Conservation (phyloP, 1,284 basidiomycete genomes). For the Testicularia cyperi region DNA sequence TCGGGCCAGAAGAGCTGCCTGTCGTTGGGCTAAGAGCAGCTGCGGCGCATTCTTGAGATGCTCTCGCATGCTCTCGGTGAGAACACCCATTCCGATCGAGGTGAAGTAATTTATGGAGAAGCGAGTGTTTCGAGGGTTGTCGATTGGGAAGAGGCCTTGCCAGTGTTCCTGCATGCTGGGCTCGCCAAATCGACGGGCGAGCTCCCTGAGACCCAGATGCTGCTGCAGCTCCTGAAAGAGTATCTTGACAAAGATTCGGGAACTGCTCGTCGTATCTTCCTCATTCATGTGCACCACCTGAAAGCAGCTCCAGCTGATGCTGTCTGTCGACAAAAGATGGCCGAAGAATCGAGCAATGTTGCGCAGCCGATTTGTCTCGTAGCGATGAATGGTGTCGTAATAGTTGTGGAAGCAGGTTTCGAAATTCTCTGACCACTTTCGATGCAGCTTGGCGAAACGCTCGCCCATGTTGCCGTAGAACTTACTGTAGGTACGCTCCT, state of each 20-base stretch:
- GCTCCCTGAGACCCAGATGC: constrained; percentile 77
- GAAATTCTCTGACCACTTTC: constrained; percentile 85
- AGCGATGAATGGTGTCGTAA: constrained; percentile 95
- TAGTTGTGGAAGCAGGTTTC: constrained; percentile 86
- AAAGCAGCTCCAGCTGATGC: constrained; percentile 84
- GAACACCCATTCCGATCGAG: constrained; percentile 81
- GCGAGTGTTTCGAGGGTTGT: constrained; percentile 92
- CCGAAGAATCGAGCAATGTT: constrained; percentile 98
- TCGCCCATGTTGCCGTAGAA: constrained; percentile 97
- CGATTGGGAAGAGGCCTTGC: constrained; percentile 86
- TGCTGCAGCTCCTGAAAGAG: constrained; percentile 92
- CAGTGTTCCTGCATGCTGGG: constrained; percentile 69
- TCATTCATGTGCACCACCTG: constrained; percentile 89
- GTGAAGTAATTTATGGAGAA: constrained; percentile 96
- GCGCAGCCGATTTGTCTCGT: constrained; percentile 94
- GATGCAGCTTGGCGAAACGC: constrained; percentile 92
- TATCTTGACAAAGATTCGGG: constrained; percentile 97
- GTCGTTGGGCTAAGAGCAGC: constrained; percentile 86
- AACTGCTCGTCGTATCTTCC: constrained; percentile 93
- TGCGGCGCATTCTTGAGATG: constrained; percentile 92
- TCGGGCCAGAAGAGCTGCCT: constrained; percentile 60
- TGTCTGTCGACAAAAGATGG: constrained; percentile 73
- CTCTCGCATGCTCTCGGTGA: constrained; percentile 96
- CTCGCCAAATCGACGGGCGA: constrained; percentile 76
- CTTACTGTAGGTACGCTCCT: constrained; percentile 92